Evolutionary conservation across 208 protist genomes (phyloP), one percentile per base, ranked within the genome.

Genomic region (Crithidia acanthocephali): DNA sequence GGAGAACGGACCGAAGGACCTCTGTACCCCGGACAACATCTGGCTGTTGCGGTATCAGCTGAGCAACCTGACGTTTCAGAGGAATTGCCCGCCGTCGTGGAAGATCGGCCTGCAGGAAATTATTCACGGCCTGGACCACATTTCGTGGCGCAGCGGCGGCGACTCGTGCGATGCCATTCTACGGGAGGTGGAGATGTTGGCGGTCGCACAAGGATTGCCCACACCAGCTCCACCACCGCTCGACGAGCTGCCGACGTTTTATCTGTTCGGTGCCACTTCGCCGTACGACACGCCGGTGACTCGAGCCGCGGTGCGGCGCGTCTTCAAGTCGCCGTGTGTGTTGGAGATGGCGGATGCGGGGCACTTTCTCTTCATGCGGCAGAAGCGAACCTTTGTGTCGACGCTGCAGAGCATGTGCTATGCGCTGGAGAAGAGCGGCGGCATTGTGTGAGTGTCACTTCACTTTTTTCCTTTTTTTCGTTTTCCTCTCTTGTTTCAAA

Each of bases 331-430:
- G n/a, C 73, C 74, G 18, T 74, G 73, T 16, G 42, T 83, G n/a
- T 32, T 79, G 50, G 74, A 80, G 52, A 56, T 88, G 68, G 70
- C 73, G 27, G 72, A 74, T 15, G 45, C 76, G 0, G 74, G 79
- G 27, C 83, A 88, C 69, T 83, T 88, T 57, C 44, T 83, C n/a
- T 82, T 82, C 30, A 84, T 87, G 72, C 52, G 50, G 48, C 68
- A 80, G 52, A 84, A 82, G 48, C 69, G 50, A 16, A 44, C 66
- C 27, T 85, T 85, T 58, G 70, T 71, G 67, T 25, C 77, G 22
- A 44, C 68, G 9, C 55, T 84, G 28, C 53, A 58, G 35, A 59
- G 69, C 52, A 76, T 84, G 72, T 66, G 70, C 32, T 72, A 81
- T 50, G 58, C 67, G 20, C 18, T 79, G 20, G 78, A 84, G 58